These are phyloP conservation scores for Oleoguttula mirabilis DNA, from an alignment of 495 filamentous ascomycete genomes.

Conservation along the genomic window DNA sequence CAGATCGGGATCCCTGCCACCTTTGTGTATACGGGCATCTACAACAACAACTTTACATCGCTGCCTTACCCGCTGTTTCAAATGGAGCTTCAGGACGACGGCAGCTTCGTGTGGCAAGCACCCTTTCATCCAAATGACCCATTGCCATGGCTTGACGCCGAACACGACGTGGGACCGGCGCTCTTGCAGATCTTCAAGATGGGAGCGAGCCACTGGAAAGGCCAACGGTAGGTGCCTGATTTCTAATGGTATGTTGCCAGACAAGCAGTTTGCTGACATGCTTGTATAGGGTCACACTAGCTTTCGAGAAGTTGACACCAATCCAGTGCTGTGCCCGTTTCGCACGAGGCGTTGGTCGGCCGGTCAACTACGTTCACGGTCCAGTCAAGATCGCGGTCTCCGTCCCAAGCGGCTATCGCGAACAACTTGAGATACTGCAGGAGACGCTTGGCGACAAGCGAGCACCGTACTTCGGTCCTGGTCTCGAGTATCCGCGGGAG, in stretches of 20 bases:
- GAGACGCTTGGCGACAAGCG: conserved; percentile 47
- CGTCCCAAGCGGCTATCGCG: conserved; percentile 77
- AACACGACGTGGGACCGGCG: conserved; percentile 92
- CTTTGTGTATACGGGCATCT: conserved; percentile 92
- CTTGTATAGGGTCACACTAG: conserved; percentile 64
- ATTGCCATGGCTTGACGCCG: conserved; percentile 93
- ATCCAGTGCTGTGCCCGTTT: conserved; percentile 71
- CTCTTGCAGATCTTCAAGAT: conserved; percentile 94
- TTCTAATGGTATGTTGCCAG: too few species aligned
- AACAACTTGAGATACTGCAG: conserved; percentile 67
- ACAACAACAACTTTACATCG: conserved; percentile 98
- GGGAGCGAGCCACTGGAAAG: conserved; percentile 70
- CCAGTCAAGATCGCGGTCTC: conserved; percentile 75
- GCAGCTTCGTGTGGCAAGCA: conserved; percentile 84
- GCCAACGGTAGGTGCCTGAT: conserved; percentile 63
- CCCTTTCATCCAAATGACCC: conserved; percentile 82
- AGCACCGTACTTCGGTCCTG: conserved; percentile 60
- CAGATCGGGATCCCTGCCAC: conserved; percentile 74
- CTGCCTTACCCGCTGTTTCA: conserved; percentile 86
- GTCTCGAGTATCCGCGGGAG: conserved; percentile 53
- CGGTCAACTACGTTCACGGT: conserved; percentile 61
- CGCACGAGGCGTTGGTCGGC: conserved; percentile 60
- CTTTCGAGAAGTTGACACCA: conserved; percentile 83
- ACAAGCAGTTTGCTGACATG: too few species aligned
- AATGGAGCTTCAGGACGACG: conserved; percentile 72